A percentile compares a stretch with the other conserved stretches of the same genome.
Evolutionary conservation across 192 early-diverging fungal genomes (phyloP).

Genomic region (Podila minutissima): DNA sequence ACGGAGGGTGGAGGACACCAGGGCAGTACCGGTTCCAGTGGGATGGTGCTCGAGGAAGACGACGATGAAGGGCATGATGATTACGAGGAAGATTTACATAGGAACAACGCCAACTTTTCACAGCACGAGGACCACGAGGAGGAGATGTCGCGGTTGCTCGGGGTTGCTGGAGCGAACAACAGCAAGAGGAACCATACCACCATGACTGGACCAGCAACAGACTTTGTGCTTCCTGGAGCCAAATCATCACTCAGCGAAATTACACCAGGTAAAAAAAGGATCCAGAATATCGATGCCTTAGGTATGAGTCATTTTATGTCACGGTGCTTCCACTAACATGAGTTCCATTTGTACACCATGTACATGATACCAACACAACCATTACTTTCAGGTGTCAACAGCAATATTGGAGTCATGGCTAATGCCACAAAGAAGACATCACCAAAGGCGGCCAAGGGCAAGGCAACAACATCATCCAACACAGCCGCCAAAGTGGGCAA

Average conservation of each 20-base stretch:
- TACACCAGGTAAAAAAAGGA: constrained; percentile 16
- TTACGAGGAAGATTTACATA: not conserved
- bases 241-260: constrained; percentile 20
- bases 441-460: not conserved
- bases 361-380: not conserved
- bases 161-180: not conserved
- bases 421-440: not conserved
- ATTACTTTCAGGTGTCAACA: constrained; percentile 4
- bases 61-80: not conserved
- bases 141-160: not conserved
- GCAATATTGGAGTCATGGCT: not conserved
- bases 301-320: not conserved
- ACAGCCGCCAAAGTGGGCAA: not conserved
- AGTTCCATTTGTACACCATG: too few relatives aligned
- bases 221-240: not conserved
- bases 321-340: not conserved
- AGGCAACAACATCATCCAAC: not conserved
- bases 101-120: not conserved
- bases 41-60: constrained; percentile 14
- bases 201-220: not conserved
- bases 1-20: constrained; percentile 28
- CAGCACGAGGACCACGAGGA: not conserved
- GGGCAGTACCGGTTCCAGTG: not conserved
- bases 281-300: too few relatives aligned
- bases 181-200: constrained; percentile 24